A percentile compares a stretch with the other conserved stretches of the same genome.
Evolutionary conservation across 108 stramenopile species (phyloP).

Genomic region (Licmophora abbreviata): DNA sequence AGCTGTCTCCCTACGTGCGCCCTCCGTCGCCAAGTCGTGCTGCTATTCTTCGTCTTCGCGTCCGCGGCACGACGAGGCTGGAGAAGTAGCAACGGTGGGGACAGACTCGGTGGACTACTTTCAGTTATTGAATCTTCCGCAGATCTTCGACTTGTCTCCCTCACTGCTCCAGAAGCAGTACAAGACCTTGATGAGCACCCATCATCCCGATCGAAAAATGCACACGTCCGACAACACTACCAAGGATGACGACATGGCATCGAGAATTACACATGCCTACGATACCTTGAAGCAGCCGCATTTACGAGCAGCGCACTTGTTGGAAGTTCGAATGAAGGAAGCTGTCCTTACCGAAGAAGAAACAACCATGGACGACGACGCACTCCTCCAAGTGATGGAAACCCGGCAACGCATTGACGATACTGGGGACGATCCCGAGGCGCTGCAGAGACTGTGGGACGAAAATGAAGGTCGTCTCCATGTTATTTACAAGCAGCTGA

Average conservation of each 20-base stretch:
- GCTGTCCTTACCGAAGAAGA: constrained; percentile 3
- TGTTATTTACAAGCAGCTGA: constrained; percentile 21
- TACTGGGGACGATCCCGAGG: constrained; percentile 20
- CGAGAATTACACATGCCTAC: constrained; percentile 57
- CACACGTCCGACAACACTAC: constrained; percentile 6
- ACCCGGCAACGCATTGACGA: constrained; percentile 43
- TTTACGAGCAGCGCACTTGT: constrained; percentile 49
- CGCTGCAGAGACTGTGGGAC: constrained; percentile 24
- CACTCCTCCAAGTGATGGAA: constrained; percentile 51
- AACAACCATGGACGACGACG: background rate
- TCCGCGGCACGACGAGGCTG: no score
- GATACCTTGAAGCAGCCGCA: constrained; percentile 41
- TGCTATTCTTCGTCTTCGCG: no score
- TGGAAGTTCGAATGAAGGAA: constrained; percentile 47
- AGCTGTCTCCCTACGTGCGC: no score
- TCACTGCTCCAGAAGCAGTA: constrained; percentile 53
- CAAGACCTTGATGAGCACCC: constrained; percentile 48
- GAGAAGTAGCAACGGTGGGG: no score
- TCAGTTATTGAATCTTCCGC: no score
- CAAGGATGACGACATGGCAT: constrained; percentile 24
- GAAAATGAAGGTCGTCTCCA: constrained; percentile 18
- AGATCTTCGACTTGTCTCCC: no score
- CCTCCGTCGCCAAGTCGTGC: no score
- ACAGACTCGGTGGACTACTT: no score
- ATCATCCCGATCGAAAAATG: constrained; percentile 51